Base-by-base conservation (phyloP, 345 rosid species). In the Eucalyptus virginea region DNA sequence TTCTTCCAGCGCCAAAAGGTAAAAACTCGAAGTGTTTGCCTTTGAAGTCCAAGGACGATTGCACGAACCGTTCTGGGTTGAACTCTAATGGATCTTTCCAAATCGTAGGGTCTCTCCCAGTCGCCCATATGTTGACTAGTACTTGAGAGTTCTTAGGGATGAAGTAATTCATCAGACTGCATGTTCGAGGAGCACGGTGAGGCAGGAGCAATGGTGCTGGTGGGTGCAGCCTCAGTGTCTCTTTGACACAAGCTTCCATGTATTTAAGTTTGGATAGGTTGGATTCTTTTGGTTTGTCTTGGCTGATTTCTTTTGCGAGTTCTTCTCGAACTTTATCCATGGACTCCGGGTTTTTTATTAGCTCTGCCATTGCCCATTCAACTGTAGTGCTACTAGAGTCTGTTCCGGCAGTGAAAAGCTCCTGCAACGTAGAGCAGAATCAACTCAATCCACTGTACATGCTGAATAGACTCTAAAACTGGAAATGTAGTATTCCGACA, bases 1-100 rank as follows among this genome's bases (percentile, higher is more conserved):
- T 90, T 87, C 91, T 88, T 37, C 93, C 91, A 2, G 90, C 85
- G 15, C 93, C 91, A 40, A 91, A 91, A 8, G 92, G 92, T 13
- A 69, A 87, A 48, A 87, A 86, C 89, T 91, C 85, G 11, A 85
- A 91, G 26, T 87, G 67, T 18, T 49, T 87, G 34, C 92, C 90
- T 51, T 81, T 87, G 52, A 60, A 65, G 60, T 91, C 89, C 30
- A 89, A 54, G 30, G 85, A n/a, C 5, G 69, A 49, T 26, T 69
- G 72, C 47, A 91, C 1, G 50, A 91, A 91, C 88, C 92, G 45
- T 16, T 91, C 92, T 5, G 92, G 92, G 13, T 34, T 86, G 86
- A 89, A 89, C 45, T 24, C 81, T 7, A 32, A n/a, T 6, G 90
- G 87, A 50, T 89, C 49, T 42, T 83, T 50, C 90, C 90, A 91